A percentile compares a stretch with the other conserved stretches of the same genome.
phyloP scores from a whole-genome alignment of 2,329 filamentous ascomycete genomes.

The Colletotrichum chlorophyti region DNA sequence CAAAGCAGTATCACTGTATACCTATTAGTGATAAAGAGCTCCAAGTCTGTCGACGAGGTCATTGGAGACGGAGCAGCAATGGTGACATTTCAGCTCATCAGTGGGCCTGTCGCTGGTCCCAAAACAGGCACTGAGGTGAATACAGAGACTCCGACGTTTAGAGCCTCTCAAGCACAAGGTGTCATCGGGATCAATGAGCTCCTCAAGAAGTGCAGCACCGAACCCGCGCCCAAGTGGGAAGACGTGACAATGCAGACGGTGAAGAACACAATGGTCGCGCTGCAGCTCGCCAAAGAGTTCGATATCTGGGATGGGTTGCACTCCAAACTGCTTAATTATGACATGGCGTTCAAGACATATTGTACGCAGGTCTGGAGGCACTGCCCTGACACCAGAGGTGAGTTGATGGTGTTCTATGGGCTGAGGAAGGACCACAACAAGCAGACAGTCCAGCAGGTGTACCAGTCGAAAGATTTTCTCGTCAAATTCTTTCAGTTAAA shows the following conservation, averaged over 20 bases:
- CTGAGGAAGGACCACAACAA: neutral
- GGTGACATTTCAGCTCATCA: neutral
- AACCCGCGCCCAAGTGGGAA: neutral
- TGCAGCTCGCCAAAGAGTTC: neutral
- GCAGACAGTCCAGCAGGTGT: conserved; percentile 2
- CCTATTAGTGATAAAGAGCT: too few relatives aligned
- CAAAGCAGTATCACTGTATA: too few relatives aligned
- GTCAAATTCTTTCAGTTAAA: conserved; percentile 2
- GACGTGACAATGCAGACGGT: neutral
- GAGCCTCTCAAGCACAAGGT: neutral
- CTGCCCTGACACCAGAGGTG: neutral
- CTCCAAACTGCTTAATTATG: neutral
- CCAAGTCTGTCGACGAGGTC: too few relatives aligned
- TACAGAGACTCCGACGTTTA: too few relatives aligned
- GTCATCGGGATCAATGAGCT: neutral
- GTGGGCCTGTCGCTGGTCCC: too few relatives aligned
- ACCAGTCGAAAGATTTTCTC: neutral
- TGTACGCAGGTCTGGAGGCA: neutral
- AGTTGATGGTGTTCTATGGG: neutral
- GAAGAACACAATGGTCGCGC: neutral
- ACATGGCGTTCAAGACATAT: neutral
- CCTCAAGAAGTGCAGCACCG: neutral
- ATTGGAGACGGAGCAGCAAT: too few relatives aligned
- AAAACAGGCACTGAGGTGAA: too few relatives aligned
- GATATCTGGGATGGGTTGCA: neutral